phyloP scores from a whole-genome alignment of 495 filamentous ascomycete species.

The Podospora fimiseda region DNA sequence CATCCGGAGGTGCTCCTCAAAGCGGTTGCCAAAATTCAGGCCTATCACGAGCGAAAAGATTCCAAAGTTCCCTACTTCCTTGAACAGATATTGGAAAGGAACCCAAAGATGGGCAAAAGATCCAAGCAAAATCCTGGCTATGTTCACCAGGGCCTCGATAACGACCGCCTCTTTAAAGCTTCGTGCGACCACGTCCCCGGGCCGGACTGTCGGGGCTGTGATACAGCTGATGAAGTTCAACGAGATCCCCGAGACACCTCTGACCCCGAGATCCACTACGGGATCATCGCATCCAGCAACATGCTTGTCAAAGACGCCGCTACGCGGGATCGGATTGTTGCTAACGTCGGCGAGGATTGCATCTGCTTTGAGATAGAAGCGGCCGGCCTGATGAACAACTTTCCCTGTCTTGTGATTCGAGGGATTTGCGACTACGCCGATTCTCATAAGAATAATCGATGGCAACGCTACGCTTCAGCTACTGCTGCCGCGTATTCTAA shows the following conservation, averaged over 20 bases:
- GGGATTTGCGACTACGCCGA: constrained; percentile 41
- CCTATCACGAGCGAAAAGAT: too few species aligned
- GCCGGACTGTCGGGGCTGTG: too few species aligned
- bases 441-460: constrained; percentile 32
- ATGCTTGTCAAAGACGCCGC: background rate
- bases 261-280: background rate
- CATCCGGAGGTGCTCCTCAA: background rate
- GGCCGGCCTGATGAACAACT: constrained; percentile 14
- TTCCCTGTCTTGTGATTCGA: constrained; percentile 32
- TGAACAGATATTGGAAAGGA: too few species aligned
- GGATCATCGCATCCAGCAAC: background rate
- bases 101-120: too few species aligned
- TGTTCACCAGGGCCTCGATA: too few species aligned
- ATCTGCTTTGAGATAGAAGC: constrained; percentile 26
- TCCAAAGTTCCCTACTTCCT: too few species aligned
- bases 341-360: background rate
- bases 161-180: too few species aligned
- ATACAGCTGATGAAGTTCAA: too few species aligned
- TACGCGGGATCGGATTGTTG: background rate
- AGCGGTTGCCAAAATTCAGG: background rate
- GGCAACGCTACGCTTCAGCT: constrained; percentile 30
- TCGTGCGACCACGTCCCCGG: too few species aligned
- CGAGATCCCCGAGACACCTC: too few species aligned
- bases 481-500: constrained; percentile 29
- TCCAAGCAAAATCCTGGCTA: too few species aligned